phyloP scores from a whole-genome alignment of 352 stramenopile species.

The Globisporangium spiculum region DNA sequence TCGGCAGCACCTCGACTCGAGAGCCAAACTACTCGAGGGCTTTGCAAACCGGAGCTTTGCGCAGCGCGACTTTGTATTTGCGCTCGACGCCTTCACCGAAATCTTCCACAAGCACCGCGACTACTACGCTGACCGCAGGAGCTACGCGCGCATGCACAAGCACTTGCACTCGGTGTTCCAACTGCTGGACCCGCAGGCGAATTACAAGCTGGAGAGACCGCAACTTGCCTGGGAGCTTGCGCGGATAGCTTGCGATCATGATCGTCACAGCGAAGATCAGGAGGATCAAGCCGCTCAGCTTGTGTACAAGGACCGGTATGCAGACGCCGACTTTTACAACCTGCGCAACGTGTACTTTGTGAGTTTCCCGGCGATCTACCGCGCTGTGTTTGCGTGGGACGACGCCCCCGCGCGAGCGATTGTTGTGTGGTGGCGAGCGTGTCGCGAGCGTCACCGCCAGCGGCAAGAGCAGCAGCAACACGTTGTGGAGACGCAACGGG shows the following conservation, averaged over 20 bases:
- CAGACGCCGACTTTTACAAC: slow-evolving; percentile 29
- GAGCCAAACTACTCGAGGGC: slow-evolving; percentile 9
- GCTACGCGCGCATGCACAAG: slow-evolving; percentile 22
- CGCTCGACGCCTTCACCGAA: slow-evolving; percentile 30
- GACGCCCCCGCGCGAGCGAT: slow-evolving; percentile 30
- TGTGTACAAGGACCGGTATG: slow-evolving; percentile 12
- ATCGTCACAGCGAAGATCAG: neutral
- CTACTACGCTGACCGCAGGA: neutral
- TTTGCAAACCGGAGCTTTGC: slow-evolving; percentile 30
- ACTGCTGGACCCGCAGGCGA: slow-evolving; percentile 21
- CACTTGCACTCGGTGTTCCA: slow-evolving; percentile 27
- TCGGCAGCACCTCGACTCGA: neutral
- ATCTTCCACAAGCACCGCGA: neutral
- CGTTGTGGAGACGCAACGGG: neutral
- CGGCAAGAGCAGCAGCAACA: neutral
- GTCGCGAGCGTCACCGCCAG: neutral
- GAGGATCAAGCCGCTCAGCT: neutral
- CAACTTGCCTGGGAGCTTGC: slow-evolving; percentile 31
- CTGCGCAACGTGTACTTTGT: slow-evolving; percentile 29
- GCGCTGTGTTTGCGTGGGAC: slow-evolving; percentile 34
- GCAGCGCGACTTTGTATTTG: slow-evolving; percentile 32
- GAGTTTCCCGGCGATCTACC: slow-evolving; percentile 36
- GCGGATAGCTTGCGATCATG: slow-evolving; percentile 3
- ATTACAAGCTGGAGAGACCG: slow-evolving; percentile 20
- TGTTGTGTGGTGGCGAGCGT: slow-evolving; percentile 30